Percentiles rank a stretch among this genome's conserved stretches.
Conservation (phyloP, 2,329 filamentous ascomycete genomes). For the Pseudogymnoascus sp. region DNA sequence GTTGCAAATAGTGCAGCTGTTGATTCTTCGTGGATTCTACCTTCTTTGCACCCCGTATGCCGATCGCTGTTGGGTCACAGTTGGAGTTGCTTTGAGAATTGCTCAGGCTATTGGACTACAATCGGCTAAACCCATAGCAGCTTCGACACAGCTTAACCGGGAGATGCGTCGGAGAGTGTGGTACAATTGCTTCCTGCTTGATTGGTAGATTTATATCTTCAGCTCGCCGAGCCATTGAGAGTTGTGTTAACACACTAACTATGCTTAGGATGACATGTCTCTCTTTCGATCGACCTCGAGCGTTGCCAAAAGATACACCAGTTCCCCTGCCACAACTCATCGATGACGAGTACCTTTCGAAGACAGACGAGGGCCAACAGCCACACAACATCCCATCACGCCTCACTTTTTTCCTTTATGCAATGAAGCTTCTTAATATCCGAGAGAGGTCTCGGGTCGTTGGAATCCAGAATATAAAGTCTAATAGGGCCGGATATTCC, state of each 20-base stretch:
- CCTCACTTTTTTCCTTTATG: constrained; percentile 20
- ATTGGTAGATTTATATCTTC: constrained; percentile 17
- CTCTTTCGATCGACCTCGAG: constrained; percentile 24
- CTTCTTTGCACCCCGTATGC: constrained; percentile 24
- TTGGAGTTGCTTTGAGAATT: constrained; percentile 25
- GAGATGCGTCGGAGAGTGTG: constrained; percentile 28
- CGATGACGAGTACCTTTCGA: constrained; percentile 26
- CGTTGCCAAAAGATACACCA: constrained; percentile 16
- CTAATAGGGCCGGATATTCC: neutral
- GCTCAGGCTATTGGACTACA: constrained; percentile 27
- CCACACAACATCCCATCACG: constrained; percentile 18
- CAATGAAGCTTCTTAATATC: constrained; percentile 17
- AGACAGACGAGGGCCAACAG: constrained; percentile 19
- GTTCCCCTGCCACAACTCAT: constrained; percentile 20
- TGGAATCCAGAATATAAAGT: neutral
- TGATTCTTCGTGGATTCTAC: constrained; percentile 25
- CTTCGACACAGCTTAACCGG: constrained; percentile 19
- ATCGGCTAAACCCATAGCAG: neutral
- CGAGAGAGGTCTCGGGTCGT: constrained; percentile 11
- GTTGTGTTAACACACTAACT: neutral
- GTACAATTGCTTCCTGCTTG: constrained; percentile 25
- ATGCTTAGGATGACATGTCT: constrained; percentile 19
- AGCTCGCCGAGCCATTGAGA: neutral
- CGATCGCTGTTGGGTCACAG: constrained; percentile 27
- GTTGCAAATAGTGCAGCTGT: constrained; percentile 24